Evolutionary conservation across 345 rosid species (phyloP).

Genomic region (Mallotus nudiflorus): DNA sequence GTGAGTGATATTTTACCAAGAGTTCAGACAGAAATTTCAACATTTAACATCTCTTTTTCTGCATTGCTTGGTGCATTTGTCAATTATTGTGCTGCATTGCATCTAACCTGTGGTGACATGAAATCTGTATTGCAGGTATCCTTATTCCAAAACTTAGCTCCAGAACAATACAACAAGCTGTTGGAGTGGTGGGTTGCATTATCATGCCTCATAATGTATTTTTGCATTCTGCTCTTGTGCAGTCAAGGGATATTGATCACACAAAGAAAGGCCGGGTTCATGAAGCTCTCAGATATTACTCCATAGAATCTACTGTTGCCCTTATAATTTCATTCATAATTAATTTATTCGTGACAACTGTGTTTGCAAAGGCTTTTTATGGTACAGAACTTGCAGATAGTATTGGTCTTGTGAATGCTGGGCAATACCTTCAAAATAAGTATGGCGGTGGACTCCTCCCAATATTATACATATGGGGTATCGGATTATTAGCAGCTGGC

Average conservation of each 20-base stretch:
- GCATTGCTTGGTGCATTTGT: background rate
- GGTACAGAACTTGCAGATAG: slow-evolving; percentile 68
- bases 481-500: slow-evolving; percentile 90
- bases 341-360: slow-evolving; percentile 86
- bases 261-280: slow-evolving; percentile 62
- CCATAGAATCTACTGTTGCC: slow-evolving; percentile 75
- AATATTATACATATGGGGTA: slow-evolving; percentile 86
- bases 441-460: slow-evolving; percentile 90
- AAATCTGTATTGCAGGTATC: slow-evolving; percentile 49
- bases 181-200: slow-evolving; percentile 91
- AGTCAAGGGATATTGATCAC: slow-evolving; percentile 74
- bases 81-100: background rate
- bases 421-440: slow-evolving; percentile 84
- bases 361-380: slow-evolving; percentile 86
- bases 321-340: slow-evolving; percentile 75
- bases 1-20: slow-evolving; percentile 34
- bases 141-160: slow-evolving; percentile 82
- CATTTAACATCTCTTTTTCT: background rate
- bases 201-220: slow-evolving; percentile 97
- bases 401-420: slow-evolving; percentile 83
- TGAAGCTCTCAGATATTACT: slow-evolving; percentile 88
- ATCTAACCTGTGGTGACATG: background rate
- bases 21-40: background rate
- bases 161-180: slow-evolving; percentile 83
- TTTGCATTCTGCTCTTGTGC: slow-evolving; percentile 94